Evolutionary conservation across 805 yeast genomes (phyloP).

Genomic region (Suhomyces sp.): DNA sequence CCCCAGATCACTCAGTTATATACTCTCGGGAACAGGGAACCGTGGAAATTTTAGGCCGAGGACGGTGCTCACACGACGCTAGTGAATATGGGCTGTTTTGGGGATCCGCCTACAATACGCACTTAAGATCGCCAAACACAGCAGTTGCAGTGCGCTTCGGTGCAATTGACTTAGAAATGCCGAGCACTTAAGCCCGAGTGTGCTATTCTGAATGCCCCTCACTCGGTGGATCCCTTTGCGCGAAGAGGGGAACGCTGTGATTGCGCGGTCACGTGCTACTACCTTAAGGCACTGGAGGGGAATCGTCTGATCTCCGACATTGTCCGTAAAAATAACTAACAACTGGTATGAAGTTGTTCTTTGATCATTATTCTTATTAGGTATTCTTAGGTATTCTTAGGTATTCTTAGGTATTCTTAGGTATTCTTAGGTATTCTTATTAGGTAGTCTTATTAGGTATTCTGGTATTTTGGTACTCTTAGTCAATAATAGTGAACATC

Average conservation of each 20-base stretch:
- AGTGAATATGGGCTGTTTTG: no score
- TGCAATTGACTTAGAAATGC: neutral
- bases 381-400: no score
- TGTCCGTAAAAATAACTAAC: no score
- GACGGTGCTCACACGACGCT: neutral
- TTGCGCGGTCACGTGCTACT: neutral
- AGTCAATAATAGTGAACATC: no score
- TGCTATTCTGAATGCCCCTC: neutral
- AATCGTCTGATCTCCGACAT: no score
- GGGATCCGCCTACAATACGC: neutral
- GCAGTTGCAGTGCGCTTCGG: neutral
- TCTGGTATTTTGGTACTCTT: no score
- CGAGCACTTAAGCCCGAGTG: neutral
- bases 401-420: no score
- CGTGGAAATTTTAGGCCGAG: neutral
- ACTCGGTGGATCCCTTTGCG: neutral
- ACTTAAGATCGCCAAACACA: neutral
- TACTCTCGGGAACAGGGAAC: neutral
- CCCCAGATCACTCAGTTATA: neutral
- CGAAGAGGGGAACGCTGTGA: slow-evolving; percentile 1
- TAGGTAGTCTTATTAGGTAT: no score
- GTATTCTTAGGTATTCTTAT: no score
- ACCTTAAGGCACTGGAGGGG: no score
- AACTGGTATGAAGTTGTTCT: no score
- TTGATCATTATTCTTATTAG: no score